A percentile compares a stretch with the other conserved stretches of the same genome.
Conservation (phyloP, 2,329 filamentous ascomycete species). For the Xylaria sp. region DNA sequence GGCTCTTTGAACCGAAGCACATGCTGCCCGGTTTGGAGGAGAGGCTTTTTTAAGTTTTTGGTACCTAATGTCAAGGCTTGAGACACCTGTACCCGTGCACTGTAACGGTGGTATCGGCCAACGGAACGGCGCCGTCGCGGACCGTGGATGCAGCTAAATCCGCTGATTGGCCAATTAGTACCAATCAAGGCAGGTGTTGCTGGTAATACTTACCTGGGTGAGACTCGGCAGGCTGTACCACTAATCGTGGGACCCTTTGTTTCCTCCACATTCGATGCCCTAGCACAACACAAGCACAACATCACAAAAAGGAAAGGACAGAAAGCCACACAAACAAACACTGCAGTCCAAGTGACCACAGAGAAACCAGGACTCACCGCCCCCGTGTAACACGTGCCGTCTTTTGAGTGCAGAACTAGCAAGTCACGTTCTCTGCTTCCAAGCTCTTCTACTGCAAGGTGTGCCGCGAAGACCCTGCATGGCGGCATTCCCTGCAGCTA, state of each 20-base stretch:
- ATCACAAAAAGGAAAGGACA: not conserved
- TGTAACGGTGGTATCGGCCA: constrained; percentile 20
- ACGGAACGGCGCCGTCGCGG: constrained; percentile 26
- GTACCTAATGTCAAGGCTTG: not conserved
- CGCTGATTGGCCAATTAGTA: constrained; percentile 29
- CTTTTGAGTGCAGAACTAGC: constrained; percentile 17
- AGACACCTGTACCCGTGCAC: not conserved
- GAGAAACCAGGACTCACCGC: constrained; percentile 18
- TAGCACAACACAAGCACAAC: not conserved
- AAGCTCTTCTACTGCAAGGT: not conserved
- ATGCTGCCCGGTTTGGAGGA: not conserved
- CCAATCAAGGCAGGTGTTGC: not conserved
- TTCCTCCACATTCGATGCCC: not conserved
- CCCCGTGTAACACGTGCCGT: constrained; percentile 12
- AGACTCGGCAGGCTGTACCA: not conserved
- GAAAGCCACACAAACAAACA: not conserved
- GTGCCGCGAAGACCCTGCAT: constrained; percentile 24
- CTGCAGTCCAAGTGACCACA: not conserved
- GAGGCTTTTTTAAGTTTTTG: constrained; percentile 3
- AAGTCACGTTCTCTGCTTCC: constrained; percentile 23
- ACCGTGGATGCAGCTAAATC: constrained; percentile 30
- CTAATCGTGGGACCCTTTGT: not conserved
- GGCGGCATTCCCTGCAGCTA: not conserved
- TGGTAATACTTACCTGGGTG: not conserved
- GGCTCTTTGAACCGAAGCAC: no score